Conservation (phyloP, 2,329 filamentous ascomycete genomes). For the Fusarium dimerum region DNA sequence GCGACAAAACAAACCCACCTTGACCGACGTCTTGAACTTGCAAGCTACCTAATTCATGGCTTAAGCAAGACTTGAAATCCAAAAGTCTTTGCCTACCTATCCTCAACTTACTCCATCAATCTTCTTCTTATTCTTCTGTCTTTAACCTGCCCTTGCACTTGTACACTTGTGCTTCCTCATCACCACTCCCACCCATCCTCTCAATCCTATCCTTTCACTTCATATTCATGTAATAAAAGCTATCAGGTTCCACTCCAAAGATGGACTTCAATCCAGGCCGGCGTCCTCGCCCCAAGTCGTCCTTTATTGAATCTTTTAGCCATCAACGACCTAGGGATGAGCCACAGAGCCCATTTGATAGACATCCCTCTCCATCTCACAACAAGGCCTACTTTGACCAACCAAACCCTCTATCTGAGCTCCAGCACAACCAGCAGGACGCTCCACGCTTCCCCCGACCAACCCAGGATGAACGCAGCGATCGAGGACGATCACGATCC, state of each 20-base stretch:
- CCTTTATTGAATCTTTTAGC: constrained; percentile 51
- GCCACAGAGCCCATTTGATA: constrained; percentile 27
- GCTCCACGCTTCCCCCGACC: constrained; percentile 42
- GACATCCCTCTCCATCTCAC: constrained; percentile 29
- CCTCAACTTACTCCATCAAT: background rate
- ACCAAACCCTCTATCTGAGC: constrained; percentile 54
- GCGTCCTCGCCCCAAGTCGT: constrained; percentile 50
- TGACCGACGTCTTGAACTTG: background rate
- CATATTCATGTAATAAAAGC: background rate
- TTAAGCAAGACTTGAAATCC: background rate
- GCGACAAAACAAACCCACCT: background rate
- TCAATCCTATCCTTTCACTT: background rate
- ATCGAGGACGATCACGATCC: constrained; percentile 41
- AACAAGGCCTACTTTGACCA: constrained; percentile 37
- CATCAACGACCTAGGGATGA: constrained; percentile 48
- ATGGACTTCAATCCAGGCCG: constrained; percentile 22
- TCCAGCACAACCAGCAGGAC: constrained; percentile 56
- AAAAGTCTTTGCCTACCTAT: background rate
- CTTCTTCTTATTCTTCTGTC: background rate
- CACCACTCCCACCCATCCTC: constrained; percentile 6
- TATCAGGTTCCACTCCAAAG: constrained; percentile 2
- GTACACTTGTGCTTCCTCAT: constrained; percentile 6
- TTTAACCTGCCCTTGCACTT: constrained; percentile 4
- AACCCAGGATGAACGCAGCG: constrained; percentile 34
- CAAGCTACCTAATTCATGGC: background rate